Evolutionary conservation across 208 protist genomes (phyloP).

Genomic region (Trypanosoma cruzi): DNA sequence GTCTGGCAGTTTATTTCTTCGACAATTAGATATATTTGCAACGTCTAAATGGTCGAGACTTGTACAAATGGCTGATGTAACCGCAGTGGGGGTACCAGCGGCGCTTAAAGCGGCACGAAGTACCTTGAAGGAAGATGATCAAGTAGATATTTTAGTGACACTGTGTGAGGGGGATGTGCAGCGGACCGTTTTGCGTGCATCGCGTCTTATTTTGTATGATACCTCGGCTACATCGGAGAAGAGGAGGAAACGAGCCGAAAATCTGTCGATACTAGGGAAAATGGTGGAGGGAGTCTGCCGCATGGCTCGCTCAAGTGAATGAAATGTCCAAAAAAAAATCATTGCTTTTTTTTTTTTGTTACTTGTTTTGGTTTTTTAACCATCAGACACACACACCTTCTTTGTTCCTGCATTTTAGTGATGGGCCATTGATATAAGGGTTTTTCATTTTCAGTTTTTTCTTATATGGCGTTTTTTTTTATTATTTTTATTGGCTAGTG

Average conservation of each 20-base stretch:
- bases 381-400: too few relatives aligned
- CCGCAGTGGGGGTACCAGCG: conserved; percentile 3
- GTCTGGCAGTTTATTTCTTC: conserved; percentile 25
- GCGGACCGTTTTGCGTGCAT: conserved; percentile 43
- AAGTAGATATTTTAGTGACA: conserved; percentile 34
- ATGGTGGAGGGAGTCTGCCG: not conserved
- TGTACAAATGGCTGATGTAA: conserved; percentile 8
- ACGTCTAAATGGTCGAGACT: conserved; percentile 33
- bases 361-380: too few relatives aligned
- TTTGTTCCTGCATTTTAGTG: too few relatives aligned
- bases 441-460: too few relatives aligned
- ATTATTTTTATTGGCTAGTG: too few relatives aligned
- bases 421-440: too few relatives aligned
- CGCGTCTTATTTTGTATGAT: conserved; percentile 46
- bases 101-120: conserved; percentile 16
- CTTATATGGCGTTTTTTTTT: too few relatives aligned
- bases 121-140: conserved; percentile 39
- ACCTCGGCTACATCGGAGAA: conserved; percentile 32
- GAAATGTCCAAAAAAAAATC: too few relatives aligned
- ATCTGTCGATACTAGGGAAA: not conserved
- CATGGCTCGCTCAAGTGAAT: not conserved
- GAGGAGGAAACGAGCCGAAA: conserved; percentile 29
- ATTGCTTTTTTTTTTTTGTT: too few relatives aligned
- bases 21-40: conserved; percentile 53
- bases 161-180: conserved; percentile 42